Base-by-base conservation (phyloP, 148 eudicot genomes). In the Gaultheria prostrata region DNA sequence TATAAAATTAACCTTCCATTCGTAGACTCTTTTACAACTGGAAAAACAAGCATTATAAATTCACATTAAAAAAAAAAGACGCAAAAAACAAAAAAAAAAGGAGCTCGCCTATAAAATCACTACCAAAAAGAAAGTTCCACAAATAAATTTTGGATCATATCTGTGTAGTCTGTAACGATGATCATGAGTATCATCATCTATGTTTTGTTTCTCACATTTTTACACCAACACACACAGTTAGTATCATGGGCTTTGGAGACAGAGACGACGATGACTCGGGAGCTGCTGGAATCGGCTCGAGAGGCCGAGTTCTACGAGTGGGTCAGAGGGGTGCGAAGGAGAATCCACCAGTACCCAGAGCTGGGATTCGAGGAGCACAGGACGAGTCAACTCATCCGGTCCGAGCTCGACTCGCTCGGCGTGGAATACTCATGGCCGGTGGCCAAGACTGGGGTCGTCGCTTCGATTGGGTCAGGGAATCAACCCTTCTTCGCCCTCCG, bases 271-370 rank as follows among this genome's bases (percentile, higher is more conserved):
- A 81, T 88, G 86, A 80, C 85, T 54, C 88, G 46, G 13, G 89
- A 91, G 69, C 87, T 92, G 51, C 74, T 93, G 71, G 88, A 89
- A 50, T 87, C 92, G 80, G 97, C 92, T 2, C 88, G 85, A 53
- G 73, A 85, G 51, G 84, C 91, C 17, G 90, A 90, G 84, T 88
- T 92, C 83, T 85, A 86, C 53, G 87, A 83, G 1, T 93, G 94
- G 94, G 82, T 93, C 86, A 93, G 87, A 43, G 72, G 86, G 61
- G 74, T 91, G 33, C 84, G 96, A 78, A 83, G 96, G 86, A 86
- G 76, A 83, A 87, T 91, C 80, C 96, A 93, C 77, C 83, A 90
- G 86, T 73, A 93, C 82, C 96, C 96, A 6, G 96, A 93, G 59
- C 80, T 93, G 70, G 91, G 93, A 1, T 90, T 93, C 71, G 84